Evolutionary conservation across 78 protist genomes (phyloP).

Genomic region (Goniomonas avonlea): DNA sequence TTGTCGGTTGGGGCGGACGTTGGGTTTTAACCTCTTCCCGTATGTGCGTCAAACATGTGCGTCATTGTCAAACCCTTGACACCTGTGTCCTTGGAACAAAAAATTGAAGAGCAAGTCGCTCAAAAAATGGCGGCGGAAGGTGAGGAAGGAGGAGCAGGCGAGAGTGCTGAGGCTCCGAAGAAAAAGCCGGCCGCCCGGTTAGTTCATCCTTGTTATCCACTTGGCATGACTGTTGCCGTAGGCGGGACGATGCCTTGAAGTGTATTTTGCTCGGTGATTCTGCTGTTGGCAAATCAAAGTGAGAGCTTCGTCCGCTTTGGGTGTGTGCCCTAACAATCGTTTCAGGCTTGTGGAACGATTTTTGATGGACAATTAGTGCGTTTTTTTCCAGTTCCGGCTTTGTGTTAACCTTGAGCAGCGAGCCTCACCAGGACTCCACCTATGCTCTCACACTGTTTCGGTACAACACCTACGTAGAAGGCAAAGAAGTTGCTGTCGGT

Average conservation of each 20-base stretch:
- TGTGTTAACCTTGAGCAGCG: too few species aligned
- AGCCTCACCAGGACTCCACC: conserved; percentile 46
- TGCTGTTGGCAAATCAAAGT: conserved; percentile 62
- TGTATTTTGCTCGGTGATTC: conserved; percentile 47
- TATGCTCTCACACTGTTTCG: conserved; percentile 39
- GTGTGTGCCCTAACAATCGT: too few species aligned
- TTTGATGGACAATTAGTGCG: conserved; percentile 40
- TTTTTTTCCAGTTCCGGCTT: background rate
- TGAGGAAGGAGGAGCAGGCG: too few species aligned
- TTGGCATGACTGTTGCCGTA: too few species aligned
- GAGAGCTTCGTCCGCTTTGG: background rate
- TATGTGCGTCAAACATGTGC: too few species aligned
- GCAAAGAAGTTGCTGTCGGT: background rate
- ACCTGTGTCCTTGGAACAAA: background rate
- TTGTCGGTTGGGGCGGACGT: too few species aligned
- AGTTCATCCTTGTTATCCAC: too few species aligned
- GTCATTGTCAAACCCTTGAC: too few species aligned
- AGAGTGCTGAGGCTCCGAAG: too few species aligned
- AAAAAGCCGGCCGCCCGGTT: too few species aligned
- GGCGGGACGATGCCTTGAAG: background rate
- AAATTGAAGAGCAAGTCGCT: background rate
- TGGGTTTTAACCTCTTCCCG: too few species aligned
- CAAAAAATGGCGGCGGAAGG: too few species aligned
- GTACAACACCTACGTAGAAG: background rate
- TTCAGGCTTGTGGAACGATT: conserved; percentile 40